phyloP scores from a whole-genome alignment of 2,329 filamentous ascomycete species.

The Colletotrichum tabaci region DNA sequence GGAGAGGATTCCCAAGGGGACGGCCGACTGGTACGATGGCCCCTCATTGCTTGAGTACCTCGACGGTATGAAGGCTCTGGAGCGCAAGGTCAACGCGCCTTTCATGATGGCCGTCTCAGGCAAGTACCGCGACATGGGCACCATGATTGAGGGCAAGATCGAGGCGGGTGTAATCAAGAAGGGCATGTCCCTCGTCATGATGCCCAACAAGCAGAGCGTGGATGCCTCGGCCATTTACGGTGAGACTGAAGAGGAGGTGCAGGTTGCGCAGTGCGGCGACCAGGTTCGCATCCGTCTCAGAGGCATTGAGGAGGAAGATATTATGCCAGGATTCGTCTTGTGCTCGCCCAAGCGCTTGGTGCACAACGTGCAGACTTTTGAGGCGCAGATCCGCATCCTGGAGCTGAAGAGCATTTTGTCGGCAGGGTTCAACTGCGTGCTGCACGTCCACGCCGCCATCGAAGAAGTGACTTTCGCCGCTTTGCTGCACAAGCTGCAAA shows the following conservation, averaged over 20 bases:
- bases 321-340: constrained; percentile 94
- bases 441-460: constrained; percentile 97
- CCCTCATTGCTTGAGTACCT: constrained; percentile 95
- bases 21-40: constrained; percentile 88
- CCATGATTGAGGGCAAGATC: constrained; percentile 97
- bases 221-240: constrained; percentile 90
- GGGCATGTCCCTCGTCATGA: constrained; percentile 87
- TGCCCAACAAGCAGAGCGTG: constrained; percentile 91
- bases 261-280: constrained; percentile 88
- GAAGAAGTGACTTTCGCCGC: constrained; percentile 95
- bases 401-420: constrained; percentile 95
- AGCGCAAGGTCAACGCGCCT: constrained; percentile 95
- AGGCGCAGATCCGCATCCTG: constrained; percentile 95
- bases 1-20: constrained; percentile 82
- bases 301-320: constrained; percentile 97
- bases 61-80: constrained; percentile 91
- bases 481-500: constrained; percentile 94
- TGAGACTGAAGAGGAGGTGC: constrained; percentile 94
- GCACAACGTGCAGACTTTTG: constrained; percentile 89
- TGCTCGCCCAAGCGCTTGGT: constrained; percentile 95
- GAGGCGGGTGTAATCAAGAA: constrained; percentile 96
- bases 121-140: constrained; percentile 98
- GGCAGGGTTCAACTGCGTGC: constrained; percentile 96
- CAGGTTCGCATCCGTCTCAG: constrained; percentile 93
- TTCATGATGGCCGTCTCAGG: constrained; percentile 99